Conservation (phyloP, 148 eudicot genomes). For the Silene conica region DNA sequence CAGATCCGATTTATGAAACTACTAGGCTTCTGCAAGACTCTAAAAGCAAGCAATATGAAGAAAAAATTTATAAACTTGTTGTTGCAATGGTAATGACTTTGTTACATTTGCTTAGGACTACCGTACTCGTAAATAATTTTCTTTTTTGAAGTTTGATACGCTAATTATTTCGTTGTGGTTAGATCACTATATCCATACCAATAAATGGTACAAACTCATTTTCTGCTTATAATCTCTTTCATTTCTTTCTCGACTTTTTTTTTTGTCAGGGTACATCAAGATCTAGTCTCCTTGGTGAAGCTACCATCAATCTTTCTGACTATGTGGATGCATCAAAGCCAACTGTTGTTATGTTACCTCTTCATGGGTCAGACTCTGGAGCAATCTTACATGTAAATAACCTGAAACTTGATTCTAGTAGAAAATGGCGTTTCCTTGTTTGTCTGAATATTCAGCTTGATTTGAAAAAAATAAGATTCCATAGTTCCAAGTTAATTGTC, state of each 20-base stretch:
- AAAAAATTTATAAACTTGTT: conserved; percentile 88
- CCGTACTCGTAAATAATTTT: neutral
- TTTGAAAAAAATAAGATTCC: neutral
- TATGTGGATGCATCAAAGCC: conserved; percentile 86
- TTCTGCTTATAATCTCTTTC: neutral
- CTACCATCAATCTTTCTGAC: conserved; percentile 86
- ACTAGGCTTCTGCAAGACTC: conserved; percentile 93
- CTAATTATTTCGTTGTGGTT: no score
- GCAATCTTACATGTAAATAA: conserved; percentile 76
- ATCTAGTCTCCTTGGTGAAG: conserved; percentile 93
- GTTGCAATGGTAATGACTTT: conserved; percentile 72
- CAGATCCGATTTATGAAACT: conserved; percentile 97
- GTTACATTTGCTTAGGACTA: neutral
- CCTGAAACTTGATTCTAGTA: neutral
- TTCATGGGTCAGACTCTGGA: conserved; percentile 83
- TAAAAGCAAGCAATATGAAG: conserved; percentile 79
- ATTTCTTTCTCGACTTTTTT: neutral
- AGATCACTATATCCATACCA: no score
- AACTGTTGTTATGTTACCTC: conserved; percentile 59
- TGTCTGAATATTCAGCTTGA: neutral
- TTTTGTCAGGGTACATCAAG: conserved; percentile 80
- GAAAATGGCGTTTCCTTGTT: neutral
- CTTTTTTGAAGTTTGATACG: no score
- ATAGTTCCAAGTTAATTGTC: neutral
- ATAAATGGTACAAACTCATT: no score